Base-by-base conservation (phyloP, 2,329 filamentous ascomycete genomes). In the Lecanosticta acicola region DNA sequence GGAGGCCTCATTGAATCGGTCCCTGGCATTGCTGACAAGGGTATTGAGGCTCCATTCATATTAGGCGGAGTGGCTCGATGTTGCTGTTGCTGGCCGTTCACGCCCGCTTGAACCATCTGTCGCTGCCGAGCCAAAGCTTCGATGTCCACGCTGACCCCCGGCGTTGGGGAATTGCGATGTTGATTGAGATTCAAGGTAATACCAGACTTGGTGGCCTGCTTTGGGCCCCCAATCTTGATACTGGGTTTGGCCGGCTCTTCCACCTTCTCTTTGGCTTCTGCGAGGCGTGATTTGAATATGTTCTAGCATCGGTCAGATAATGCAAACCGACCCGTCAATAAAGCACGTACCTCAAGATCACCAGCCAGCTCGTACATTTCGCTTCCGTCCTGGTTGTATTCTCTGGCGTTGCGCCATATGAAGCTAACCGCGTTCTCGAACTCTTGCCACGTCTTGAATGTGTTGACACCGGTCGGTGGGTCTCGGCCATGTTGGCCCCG, bases 311-410 rank as follows among this genome's bases (percentile, higher is more conserved):
- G n/a, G 24, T 56, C 26, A 58, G 49, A 9, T 38, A 29, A 5
- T 14, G n/a, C n/a, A 35, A n/a, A 16, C 21, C 2, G 13, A 26
- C 3, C 37, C 17, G 26, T n/a, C n/a, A n/a, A n/a, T n/a, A 32
- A 32, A 8, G n/a, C 35, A 57, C 67, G 42, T 70, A 87, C 87
- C 79, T 94, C 83, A 4, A 96, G 78, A 49, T 93, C 82, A 39
- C 82, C 79, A 0, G 88, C 87, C 50, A 93, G 73, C 17, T 79
- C 74, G 53, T 83, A 87, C 41, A 95, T 90, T 13, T 88, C 84
- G 60, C 90, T 95, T 3, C 84, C 86, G 61, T 95, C 89, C 65
- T 95, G 87, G 56, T 96, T 96, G 72, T 91, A 96, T 48, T 84
- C 84, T 59, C 82, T 85, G 0, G 89, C 88, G 66, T 96, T 96